These are phyloP conservation scores for Exophiala bonariae DNA, from an alignment of 2,329 filamentous ascomycete species.

Conservation along the genomic window DNA sequence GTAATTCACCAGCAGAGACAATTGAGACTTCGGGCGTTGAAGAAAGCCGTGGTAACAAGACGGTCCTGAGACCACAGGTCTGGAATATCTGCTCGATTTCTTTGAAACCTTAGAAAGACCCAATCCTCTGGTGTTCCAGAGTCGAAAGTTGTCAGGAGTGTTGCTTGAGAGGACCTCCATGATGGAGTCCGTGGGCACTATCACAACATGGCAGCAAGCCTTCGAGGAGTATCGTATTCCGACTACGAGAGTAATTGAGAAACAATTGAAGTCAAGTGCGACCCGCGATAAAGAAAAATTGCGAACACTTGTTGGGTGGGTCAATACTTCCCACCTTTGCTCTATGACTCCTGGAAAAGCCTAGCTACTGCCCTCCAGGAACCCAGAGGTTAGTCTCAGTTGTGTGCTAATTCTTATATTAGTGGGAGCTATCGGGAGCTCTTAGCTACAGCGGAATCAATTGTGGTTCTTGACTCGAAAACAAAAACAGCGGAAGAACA, in stretches of 20 bases:
- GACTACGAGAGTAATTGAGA: conserved; percentile 62
- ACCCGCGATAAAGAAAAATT: conserved; percentile 66
- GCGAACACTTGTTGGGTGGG: conserved; percentile 65
- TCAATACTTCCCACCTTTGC: conserved; percentile 1
- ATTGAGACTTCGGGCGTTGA: too few relatives aligned
- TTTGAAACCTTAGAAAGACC: too few relatives aligned
- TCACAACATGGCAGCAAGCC: conserved; percentile 61
- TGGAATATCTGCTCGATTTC: too few relatives aligned
- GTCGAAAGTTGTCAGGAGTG: too few relatives aligned
- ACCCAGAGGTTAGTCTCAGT: neutral
- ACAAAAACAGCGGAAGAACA: conserved; percentile 73
- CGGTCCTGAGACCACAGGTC: too few relatives aligned
- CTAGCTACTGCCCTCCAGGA: conserved; percentile 1
- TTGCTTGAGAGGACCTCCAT: neutral
- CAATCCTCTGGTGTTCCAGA: too few relatives aligned
- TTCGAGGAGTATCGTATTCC: conserved; percentile 64
- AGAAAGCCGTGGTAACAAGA: too few relatives aligned
- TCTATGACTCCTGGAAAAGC: too few relatives aligned
- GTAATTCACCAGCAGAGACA: too few relatives aligned
- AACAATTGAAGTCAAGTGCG: conserved; percentile 63
- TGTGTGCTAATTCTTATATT: conserved; percentile 16
- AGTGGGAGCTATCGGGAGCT: conserved; percentile 79
- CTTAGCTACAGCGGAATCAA: conserved; percentile 88
- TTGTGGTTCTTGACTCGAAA: conserved; percentile 81
- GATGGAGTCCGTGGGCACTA: conserved; percentile 15